Percentiles rank a stretch among this genome's conserved stretches.
Conservation (phyloP, 164 flowering plant species). For the Buxus sempervirens region DNA sequence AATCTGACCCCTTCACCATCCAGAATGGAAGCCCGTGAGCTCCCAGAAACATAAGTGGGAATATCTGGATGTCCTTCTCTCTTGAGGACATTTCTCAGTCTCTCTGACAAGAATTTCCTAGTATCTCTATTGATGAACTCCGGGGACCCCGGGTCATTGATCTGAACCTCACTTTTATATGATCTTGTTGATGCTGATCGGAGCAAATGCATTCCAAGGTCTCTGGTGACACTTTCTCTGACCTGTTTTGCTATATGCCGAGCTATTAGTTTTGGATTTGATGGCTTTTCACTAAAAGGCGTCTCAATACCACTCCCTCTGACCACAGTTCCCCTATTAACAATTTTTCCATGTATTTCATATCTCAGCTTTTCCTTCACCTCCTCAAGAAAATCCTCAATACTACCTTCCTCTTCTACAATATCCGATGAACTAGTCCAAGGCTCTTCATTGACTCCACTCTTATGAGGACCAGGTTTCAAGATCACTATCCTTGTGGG, state of each 20-base stretch:
- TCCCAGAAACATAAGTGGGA: constrained; percentile 21
- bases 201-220: constrained; percentile 46
- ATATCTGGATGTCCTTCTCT: constrained; percentile 31
- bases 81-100: constrained; percentile 61
- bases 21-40: constrained; percentile 31
- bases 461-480: constrained; percentile 81
- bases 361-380: constrained; percentile 71
- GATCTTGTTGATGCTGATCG: constrained; percentile 85
- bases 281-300: constrained; percentile 59
- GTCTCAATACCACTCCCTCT: constrained; percentile 76
- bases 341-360: constrained; percentile 63
- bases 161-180: constrained; percentile 58
- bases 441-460: constrained; percentile 43
- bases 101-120: constrained; percentile 64
- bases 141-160: constrained; percentile 51
- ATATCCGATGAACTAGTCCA: constrained; percentile 51
- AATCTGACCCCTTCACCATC: constrained; percentile 25
- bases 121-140: constrained; percentile 66
- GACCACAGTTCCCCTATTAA: constrained; percentile 33
- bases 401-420: constrained; percentile 50
- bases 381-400: constrained; percentile 87
- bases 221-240: constrained; percentile 59
- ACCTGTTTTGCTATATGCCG: constrained; percentile 55
- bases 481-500: constrained; percentile 78
- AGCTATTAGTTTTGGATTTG: constrained; percentile 57